A percentile compares a stretch with the other conserved stretches of the same genome.
Evolutionary conservation across 495 filamentous ascomycete genomes (phyloP).

Genomic region (Hypoxylon intermedium): DNA sequence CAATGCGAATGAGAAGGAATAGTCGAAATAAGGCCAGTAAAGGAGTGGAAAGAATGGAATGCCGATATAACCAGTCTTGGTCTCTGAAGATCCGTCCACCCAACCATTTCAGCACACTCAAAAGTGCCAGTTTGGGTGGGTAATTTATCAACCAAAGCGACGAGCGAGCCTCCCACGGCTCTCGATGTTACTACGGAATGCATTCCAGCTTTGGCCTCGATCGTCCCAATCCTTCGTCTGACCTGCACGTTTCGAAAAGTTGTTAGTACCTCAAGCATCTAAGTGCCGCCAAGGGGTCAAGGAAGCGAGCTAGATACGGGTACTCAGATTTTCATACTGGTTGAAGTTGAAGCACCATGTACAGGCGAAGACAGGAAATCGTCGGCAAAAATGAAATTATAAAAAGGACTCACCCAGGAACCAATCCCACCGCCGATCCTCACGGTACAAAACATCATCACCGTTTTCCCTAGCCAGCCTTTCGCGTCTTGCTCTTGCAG

Average conservation of each 20-base stretch:
- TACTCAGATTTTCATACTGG: too few species aligned
- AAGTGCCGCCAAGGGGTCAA: constrained; percentile 2
- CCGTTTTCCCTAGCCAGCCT: constrained; percentile 55
- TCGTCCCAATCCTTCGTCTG: constrained; percentile 58
- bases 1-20: constrained; percentile 26
- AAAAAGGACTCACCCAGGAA: constrained; percentile 49
- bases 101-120: not conserved
- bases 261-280: constrained; percentile 11
- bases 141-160: constrained; percentile 43
- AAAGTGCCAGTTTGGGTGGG: not conserved
- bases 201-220: constrained; percentile 55
- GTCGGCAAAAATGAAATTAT: not conserved
- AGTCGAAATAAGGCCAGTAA: constrained; percentile 6
- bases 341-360: too few species aligned
- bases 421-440: constrained; percentile 59
- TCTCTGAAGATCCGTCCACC: not conserved
- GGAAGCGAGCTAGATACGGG: too few species aligned
- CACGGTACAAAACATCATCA: constrained; percentile 51
- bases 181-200: constrained; percentile 49
- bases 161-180: constrained; percentile 43
- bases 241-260: constrained; percentile 27
- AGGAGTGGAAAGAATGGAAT: constrained; percentile 32
- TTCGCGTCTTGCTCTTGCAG: constrained; percentile 50
- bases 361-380: not conserved
- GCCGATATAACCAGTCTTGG: not conserved